These are phyloP conservation scores for Neopestalotiopsis rosae DNA, from an alignment of 2,329 filamentous ascomycete genomes.

Conservation along the genomic window DNA sequence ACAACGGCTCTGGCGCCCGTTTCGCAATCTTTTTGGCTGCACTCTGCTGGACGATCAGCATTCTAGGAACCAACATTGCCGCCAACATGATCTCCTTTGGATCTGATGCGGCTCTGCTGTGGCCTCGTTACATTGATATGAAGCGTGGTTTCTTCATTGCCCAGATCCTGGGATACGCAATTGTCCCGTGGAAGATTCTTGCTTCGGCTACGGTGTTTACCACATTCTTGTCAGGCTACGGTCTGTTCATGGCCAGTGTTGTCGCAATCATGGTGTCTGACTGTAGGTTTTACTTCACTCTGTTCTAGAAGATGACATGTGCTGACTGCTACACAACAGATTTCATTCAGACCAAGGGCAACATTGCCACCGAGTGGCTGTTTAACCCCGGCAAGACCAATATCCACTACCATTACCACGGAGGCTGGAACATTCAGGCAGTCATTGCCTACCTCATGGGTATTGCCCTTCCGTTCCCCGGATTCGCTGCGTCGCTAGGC, in stretches of 20 bases:
- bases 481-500: conserved; percentile 11
- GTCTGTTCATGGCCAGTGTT: conserved; percentile 7
- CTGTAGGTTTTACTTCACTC: conserved; percentile 3
- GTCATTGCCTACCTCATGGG: conserved; percentile 11
- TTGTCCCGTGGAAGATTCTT: conserved; percentile 49
- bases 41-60: conserved; percentile 37
- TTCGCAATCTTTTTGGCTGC: conserved; percentile 40
- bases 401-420: conserved; percentile 12
- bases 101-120: conserved; percentile 45
- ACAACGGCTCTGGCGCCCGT: conserved; percentile 42
- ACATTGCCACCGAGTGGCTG: conserved; percentile 12
- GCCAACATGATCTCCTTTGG: conserved; percentile 47
- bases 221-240: conserved; percentile 42
- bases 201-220: conserved; percentile 44
- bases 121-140: conserved; percentile 49
- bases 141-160: conserved; percentile 47
- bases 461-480: conserved; percentile 12
- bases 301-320: neutral
- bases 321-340: neutral
- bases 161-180: conserved; percentile 38
- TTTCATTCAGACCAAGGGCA: conserved; percentile 8
- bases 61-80: conserved; percentile 48
- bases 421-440: conserved; percentile 15
- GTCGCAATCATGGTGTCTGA: conserved; percentile 13
- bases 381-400: conserved; percentile 12